Conservation (phyloP, 345 rosid species). For the Isatis tinctoria region DNA sequence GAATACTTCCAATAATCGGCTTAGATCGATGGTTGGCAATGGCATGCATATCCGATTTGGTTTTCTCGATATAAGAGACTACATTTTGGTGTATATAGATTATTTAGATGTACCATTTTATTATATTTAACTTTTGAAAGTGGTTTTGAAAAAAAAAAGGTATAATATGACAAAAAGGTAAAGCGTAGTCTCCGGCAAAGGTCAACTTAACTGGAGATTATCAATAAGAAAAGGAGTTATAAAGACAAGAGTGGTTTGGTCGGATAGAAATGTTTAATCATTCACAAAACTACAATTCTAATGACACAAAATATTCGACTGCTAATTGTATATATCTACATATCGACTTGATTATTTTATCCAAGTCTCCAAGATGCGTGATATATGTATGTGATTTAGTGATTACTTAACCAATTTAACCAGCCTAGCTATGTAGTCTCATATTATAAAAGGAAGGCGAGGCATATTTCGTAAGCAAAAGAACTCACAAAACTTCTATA, state of each 20-base stretch:
- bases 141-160: neutral
- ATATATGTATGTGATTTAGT: neutral
- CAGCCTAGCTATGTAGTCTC: neutral
- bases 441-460: neutral
- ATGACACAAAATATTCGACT: constrained; percentile 31
- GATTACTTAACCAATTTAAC: neutral
- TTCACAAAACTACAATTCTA: constrained; percentile 33
- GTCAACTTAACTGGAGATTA: constrained; percentile 32
- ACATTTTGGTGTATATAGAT: neutral
- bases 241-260: constrained; percentile 22
- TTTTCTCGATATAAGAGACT: constrained; percentile 6
- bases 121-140: neutral
- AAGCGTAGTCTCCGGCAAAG: constrained; percentile 37
- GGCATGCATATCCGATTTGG: constrained; percentile 17
- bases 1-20: neutral
- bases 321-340: constrained; percentile 12
- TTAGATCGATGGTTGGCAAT: constrained; percentile 10
- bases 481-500: neutral
- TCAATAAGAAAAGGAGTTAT: constrained; percentile 3
- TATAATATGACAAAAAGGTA: constrained; percentile 26
- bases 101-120: neutral
- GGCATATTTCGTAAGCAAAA: constrained; percentile 2
- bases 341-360: neutral
- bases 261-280: constrained; percentile 18
- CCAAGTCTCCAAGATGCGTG: constrained; percentile 13